A percentile compares a stretch with the other conserved stretches of the same genome.
Conservation (phyloP, 148 eudicot genomes). For the Rhododendron vialii region DNA sequence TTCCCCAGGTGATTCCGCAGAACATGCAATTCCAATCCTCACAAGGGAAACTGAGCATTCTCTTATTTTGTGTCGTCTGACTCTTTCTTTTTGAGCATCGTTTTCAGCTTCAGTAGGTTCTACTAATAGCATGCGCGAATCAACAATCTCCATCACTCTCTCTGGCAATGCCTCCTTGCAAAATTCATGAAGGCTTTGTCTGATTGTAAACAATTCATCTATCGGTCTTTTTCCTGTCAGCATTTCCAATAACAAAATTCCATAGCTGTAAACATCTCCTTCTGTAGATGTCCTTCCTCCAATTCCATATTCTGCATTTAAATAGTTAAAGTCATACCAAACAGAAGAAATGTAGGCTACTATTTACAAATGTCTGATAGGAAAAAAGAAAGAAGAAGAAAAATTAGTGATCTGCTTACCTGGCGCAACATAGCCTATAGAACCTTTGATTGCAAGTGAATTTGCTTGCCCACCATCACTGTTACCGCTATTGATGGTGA, state of each 20-base stretch:
- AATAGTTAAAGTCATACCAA: neutral
- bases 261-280: neutral
- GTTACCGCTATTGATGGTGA: too few species aligned
- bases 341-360: neutral
- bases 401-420: neutral
- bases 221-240: constrained; percentile 1
- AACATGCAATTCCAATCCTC: constrained; percentile 7
- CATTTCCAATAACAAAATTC: neutral
- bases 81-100: too few species aligned
- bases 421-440: too few species aligned
- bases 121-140: neutral
- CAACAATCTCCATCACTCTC: neutral
- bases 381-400: neutral
- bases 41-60: neutral
- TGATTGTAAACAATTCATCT: neutral
- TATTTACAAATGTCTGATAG: neutral
- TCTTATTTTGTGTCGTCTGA: neutral
- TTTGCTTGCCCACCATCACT: too few species aligned
- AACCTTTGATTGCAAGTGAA: too few species aligned
- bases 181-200: neutral
- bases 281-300: neutral
- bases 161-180: neutral
- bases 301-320: neutral
- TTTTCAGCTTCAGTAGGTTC: too few species aligned
- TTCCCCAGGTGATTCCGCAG: neutral